Evolutionary conservation across 202 grass and related monocot genomes (phyloP).

Genomic region (Setaria viridis): DNA sequence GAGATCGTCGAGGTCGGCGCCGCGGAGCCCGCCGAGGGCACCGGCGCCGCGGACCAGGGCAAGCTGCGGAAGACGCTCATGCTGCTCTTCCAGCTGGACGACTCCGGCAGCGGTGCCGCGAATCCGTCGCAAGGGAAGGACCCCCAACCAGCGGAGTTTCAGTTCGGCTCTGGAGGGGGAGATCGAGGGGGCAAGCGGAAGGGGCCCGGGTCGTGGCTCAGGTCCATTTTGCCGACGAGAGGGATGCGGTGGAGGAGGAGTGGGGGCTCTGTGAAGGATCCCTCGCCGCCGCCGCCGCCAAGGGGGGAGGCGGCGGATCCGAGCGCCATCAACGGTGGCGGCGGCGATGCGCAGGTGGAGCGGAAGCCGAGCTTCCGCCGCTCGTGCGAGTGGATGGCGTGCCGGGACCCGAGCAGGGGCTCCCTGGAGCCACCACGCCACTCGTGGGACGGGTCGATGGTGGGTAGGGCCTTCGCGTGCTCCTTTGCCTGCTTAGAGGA

Average conservation of each 20-base stretch:
- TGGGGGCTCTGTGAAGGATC: constrained; percentile 16
- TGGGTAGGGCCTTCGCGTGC: constrained; percentile 73
- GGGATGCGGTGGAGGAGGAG: constrained; percentile 21
- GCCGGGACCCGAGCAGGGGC: constrained; percentile 38
- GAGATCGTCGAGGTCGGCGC: constrained; percentile 73
- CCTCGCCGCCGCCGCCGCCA: constrained; percentile 9
- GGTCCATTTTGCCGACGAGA: constrained; percentile 41
- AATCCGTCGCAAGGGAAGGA: background rate
- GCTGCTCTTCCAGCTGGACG: constrained; percentile 79
- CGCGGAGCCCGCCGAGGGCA: background rate
- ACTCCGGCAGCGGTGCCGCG: background rate
- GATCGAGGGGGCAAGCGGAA: constrained; percentile 21
- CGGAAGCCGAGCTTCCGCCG: constrained; percentile 59
- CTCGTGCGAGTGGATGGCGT: constrained; percentile 64
- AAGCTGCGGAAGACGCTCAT: constrained; percentile 74
- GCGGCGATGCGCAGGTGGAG: constrained; percentile 29
- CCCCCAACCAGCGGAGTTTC: background rate
- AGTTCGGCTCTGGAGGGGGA: background rate
- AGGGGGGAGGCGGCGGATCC: constrained; percentile 6
- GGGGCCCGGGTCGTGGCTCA: constrained; percentile 41
- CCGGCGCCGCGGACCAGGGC: constrained; percentile 35
- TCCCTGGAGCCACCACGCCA: constrained; percentile 70
- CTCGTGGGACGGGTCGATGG: constrained; percentile 96
- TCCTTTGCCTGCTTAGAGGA: constrained; percentile 89
- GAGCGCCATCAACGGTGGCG: background rate